Evolutionary conservation across 306 rosid genomes (phyloP), one percentile per base, ranked within the genome.

Genomic region (Boehmeria nivea): DNA sequence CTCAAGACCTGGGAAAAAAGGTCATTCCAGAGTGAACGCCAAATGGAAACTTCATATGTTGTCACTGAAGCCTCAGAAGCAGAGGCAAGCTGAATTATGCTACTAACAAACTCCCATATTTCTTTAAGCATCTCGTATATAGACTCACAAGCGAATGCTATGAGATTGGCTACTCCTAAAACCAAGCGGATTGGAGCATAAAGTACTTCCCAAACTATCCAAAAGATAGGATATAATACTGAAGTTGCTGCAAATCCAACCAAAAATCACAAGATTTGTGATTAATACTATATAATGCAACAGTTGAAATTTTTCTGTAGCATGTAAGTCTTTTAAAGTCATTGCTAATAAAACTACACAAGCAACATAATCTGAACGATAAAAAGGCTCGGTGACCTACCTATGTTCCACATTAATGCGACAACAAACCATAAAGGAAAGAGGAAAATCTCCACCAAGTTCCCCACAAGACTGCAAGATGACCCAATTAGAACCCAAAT

Each of bases 1-100:
- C 4, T 3, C 4, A n/a, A 1, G 2, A 40, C 45, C 45, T 40
- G 45, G 45, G 45, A 40, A 69, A 91, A 91, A 48, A 91, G 94
- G 66, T 84, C 98, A 66, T 72, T 82, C 98, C 98, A 91, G 60
- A 91, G 94, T 44, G 93, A 62, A 40, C 82, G 96, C 95, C 87
- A 91, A 51, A 84, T 53, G 51, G 98, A 87, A 70, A 75, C 79
- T 78, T 91, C 96, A 65, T 59, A 51, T 8, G 82, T 59, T 60
- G 39, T 63, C 42, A 84, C 77, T 49, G 98, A 48, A 50, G 76
- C 85, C 72, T 80, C 83, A 36, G 98, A 74, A 58, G 85, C 78
- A 4, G 98, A 78, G 52, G 79, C 93, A 65, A 91, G 46, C 81
- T 67, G 78, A 59, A 78, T 64, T 18, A 87, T 61, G 63, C 76